Conservation (phyloP, 108 stramenopile species). For the Cyclotella atomus region DNA sequence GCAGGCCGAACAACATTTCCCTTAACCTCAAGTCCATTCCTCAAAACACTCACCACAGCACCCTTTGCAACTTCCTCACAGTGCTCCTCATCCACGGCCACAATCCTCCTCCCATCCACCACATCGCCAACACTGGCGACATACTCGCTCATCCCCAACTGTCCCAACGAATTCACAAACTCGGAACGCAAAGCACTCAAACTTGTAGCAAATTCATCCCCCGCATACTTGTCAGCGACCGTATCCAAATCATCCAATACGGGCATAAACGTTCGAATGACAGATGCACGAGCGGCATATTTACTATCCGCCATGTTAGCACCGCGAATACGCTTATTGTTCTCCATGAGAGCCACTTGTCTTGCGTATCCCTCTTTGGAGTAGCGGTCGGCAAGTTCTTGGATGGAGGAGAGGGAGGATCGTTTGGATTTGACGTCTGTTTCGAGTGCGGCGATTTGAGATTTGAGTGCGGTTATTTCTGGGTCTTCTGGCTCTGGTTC, state of each 20-base stretch:
- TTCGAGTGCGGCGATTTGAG: slow-evolving; percentile 72
- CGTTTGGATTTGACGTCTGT: slow-evolving; percentile 57
- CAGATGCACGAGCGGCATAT: slow-evolving; percentile 49
- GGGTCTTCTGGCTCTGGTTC: slow-evolving; percentile 48
- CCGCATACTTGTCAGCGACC: slow-evolving; percentile 52
- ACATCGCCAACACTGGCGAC: slow-evolving; percentile 48
- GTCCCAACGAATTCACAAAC: slow-evolving; percentile 51
- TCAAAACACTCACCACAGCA: slow-evolving; percentile 56
- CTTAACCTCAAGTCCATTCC: slow-evolving; percentile 66
- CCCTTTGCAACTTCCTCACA: slow-evolving; percentile 59
- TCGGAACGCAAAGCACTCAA: slow-evolving; percentile 46
- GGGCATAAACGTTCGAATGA: slow-evolving; percentile 67
- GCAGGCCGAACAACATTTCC: slow-evolving; percentile 80
- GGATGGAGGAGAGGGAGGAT: slow-evolving; percentile 36
- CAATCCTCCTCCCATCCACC: slow-evolving; percentile 53
- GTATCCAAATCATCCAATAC: slow-evolving; percentile 63
- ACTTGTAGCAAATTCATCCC: slow-evolving; percentile 64
- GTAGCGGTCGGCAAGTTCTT: slow-evolving; percentile 70
- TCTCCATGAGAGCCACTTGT: slow-evolving; percentile 82
- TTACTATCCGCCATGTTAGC: slow-evolving; percentile 58
- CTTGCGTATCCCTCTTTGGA: slow-evolving; percentile 79
- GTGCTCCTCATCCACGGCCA: slow-evolving; percentile 56
- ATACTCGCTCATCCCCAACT: slow-evolving; percentile 70
- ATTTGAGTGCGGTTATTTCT: slow-evolving; percentile 59
- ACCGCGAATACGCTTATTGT: slow-evolving; percentile 68